Evolutionary conservation across 2,329 filamentous ascomycete genomes (phyloP), one percentile per base, ranked within the genome.

Genomic region (Cordyceps cateniannulata): DNA sequence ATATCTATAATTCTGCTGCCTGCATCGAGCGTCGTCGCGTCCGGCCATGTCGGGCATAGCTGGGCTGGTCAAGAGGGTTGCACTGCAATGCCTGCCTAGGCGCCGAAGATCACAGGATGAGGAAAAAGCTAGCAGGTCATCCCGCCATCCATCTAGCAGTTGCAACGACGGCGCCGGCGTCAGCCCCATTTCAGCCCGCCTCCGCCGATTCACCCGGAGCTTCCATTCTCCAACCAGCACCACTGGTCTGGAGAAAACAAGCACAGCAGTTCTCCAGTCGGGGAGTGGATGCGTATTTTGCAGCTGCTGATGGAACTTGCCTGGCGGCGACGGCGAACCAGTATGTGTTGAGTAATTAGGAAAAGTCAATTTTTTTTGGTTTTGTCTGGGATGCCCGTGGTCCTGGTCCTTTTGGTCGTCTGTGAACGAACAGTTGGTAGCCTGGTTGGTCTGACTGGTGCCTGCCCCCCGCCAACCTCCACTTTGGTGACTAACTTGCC

Each of bases 401-500:
- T 35, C 29, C 3, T n/a, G 38, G 38, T n/a, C 14, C 38, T 42
- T 42, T 42, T n/a, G 14, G 38, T 42, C 16, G 18, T 42, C 38
- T 42, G 38, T 16, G 38, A 42, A 42, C 38, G 14, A n/a, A 42
- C 38, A 18, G 38, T 42, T 16, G 38, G 14, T 16, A 42, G 38
- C 38, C 38, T 42, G 38, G 38, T 42, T 18, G 35, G 9, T 3
- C 35, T 38, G 35, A 3, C 35, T 12, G 18, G 16, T 42, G 38
- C 38, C 38, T 42, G 16, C 38, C 18, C 38, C 38, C 38, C 38
- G 38, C n/a, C 47, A 22, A 45, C n/a, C 49, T 27, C 57, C 57
- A 59, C 57, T 59, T 25, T 47, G 14, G 57, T 59, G 57, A 59
- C 57, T 59, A 59, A 59, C 56, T 51, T 42, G 22, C 20, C 47